Evolutionary conservation across 192 early-diverging fungal genomes (phyloP).

Genomic region (Jimgerdemannia flammicorona): DNA sequence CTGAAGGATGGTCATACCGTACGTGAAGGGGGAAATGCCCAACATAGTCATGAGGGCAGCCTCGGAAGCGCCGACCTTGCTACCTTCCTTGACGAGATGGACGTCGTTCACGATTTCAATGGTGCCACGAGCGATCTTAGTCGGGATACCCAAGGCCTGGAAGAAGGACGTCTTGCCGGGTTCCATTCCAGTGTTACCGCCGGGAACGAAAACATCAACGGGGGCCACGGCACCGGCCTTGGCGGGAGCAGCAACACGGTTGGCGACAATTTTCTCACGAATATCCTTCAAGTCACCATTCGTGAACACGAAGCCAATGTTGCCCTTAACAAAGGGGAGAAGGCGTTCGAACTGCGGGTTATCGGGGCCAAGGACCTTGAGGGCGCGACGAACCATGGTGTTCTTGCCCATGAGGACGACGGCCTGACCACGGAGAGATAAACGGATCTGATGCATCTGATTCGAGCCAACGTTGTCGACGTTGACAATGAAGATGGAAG

Average conservation of each 20-base stretch:
- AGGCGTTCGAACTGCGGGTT: conserved; percentile 81
- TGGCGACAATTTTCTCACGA: conserved; percentile 84
- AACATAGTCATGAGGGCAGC: conserved; percentile 99
- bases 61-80: conserved; percentile 97
- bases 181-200: conserved; percentile 99
- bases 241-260: conserved; percentile 97
- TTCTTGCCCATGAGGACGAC: conserved; percentile 99
- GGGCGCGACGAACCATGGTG: conserved; percentile 96
- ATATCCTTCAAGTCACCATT: conserved; percentile 94
- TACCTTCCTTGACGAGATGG: conserved; percentile 83
- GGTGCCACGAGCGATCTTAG: conserved; percentile 99
- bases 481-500: conserved; percentile 99
- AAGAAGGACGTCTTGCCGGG: conserved; percentile 99
- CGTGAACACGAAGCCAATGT: conserved; percentile 99
- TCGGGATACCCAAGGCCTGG: conserved; percentile 99
- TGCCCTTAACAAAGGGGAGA: conserved; percentile 83
- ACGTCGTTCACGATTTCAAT: conserved; percentile 99
- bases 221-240: conserved; percentile 94
- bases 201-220: conserved; percentile 88
- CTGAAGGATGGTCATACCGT: conserved; percentile 92
- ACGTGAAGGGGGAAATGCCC: conserved; percentile 99
- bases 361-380: conserved; percentile 57
- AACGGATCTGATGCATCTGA: conserved; percentile 99
- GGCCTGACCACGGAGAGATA: conserved; percentile 83
- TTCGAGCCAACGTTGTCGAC: conserved; percentile 99